Evolutionary conservation across 2,329 filamentous ascomycete genomes (phyloP).

Genomic region (Ophiostoma sp.): DNA sequence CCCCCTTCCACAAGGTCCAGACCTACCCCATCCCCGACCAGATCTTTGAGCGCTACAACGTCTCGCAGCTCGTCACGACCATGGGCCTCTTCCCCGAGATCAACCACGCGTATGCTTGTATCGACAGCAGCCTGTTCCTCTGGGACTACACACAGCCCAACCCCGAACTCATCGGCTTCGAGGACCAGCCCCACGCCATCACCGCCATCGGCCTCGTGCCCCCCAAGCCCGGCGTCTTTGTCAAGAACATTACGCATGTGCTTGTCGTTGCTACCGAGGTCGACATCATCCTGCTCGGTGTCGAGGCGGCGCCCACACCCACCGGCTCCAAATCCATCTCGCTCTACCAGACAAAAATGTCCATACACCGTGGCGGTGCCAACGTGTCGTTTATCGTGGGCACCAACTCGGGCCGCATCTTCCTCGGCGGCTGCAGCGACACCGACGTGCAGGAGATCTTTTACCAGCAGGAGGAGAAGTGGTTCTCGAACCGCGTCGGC

Average conservation of each 20-base stretch:
- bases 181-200: conserved; percentile 83
- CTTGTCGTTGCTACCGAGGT: conserved; percentile 81
- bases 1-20: conserved; percentile 81
- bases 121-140: conserved; percentile 92
- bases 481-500: conserved; percentile 84
- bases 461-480: conserved; percentile 95
- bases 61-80: conserved; percentile 76
- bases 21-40: conserved; percentile 86
- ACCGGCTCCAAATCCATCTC: conserved; percentile 67
- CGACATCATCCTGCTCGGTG: conserved; percentile 81
- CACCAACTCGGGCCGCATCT: conserved; percentile 82
- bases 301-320: conserved; percentile 62
- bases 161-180: conserved; percentile 84
- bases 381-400: conserved; percentile 74
- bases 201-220: conserved; percentile 83
- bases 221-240: conserved; percentile 82
- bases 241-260: conserved; percentile 77
- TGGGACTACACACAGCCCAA: conserved; percentile 97
- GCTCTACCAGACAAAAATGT: conserved; percentile 86
- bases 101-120: conserved; percentile 90
- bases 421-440: conserved; percentile 75
- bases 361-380: conserved; percentile 67
- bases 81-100: conserved; percentile 95
- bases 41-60: conserved; percentile 89
- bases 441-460: conserved; percentile 90